Evolutionary conservation across 257 asterid genomes (phyloP), one percentile per base, ranked within the genome.

Genomic region (Euphrasia confusa): DNA sequence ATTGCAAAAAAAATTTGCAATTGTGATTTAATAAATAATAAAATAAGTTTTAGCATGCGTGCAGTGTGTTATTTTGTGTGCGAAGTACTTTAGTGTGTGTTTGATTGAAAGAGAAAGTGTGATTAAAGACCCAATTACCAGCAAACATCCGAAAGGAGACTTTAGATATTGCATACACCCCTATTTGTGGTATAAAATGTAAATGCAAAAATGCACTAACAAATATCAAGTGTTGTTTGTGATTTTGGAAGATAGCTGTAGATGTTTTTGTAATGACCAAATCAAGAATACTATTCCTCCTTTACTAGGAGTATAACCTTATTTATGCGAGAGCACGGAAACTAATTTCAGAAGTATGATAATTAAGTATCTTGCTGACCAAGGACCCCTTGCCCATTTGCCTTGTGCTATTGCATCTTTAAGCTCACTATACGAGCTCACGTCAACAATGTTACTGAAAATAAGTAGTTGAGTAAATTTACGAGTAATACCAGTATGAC

Each of bases 371-470:
- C 99, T 88, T 73, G 95, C 97, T 54, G 96, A 85, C 97, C 97
- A 94, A 71, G 99, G 97, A 48, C 97, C 99, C 73, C 99, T 82
- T 14, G 97, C 99, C 97, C 99, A 94, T 78, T 85, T 94, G 58
- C 97, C 99, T 71, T 82, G 76, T 60, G 86, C 81, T 69, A 94
- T 85, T 59, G 87, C 99, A 65, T 90, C 96, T 81, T 87, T 87
- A 53, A 94, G 95, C 81, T 94, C 99, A 30, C 71, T 40, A 54
- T 93, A 93, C 12, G 97, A 85, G 71, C 73, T 68, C 57, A 93
- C 95, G n/a, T 87, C 99, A 70, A 85, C 86, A 49, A 94, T 94
- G 82, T 94, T 89, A 67, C 99, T 93, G 44, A 64, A 77, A 62
- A 13, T 45, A 13, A 18, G 52, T n/a, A 45, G 52, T 45, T 3